Percentiles rank a stretch among this genome's conserved stretches.
Evolutionary conservation across 495 filamentous ascomycete species (phyloP).

Genomic region (Podospora australis): DNA sequence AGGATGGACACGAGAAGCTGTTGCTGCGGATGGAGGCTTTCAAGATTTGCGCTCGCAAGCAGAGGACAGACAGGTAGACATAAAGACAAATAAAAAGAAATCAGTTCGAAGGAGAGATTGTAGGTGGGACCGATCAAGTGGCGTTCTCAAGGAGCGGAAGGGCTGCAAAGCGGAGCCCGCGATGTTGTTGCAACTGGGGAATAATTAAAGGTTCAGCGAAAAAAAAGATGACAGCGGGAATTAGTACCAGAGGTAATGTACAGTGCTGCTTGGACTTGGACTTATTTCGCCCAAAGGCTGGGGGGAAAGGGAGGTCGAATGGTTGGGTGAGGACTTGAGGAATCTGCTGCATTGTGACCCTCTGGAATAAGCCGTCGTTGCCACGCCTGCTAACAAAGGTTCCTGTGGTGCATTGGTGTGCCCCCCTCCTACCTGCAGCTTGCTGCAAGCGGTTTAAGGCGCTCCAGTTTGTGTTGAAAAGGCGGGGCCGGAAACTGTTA

Average conservation of each 20-base stretch:
- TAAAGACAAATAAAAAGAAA: neutral
- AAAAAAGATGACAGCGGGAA: too few relatives aligned
- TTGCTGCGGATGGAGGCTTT: too few relatives aligned
- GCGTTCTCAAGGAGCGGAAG: neutral
- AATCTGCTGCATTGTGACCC: neutral
- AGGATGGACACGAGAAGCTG: neutral
- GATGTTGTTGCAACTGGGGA: neutral
- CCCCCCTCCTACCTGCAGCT: neutral
- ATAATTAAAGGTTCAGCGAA: neutral
- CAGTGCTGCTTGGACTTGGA: too few relatives aligned
- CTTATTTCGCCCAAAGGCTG: too few relatives aligned
- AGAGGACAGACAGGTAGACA: neutral
- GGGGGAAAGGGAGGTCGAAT: neutral
- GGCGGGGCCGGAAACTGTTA: constrained; percentile 2
- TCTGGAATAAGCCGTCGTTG: neutral
- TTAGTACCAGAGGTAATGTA: too few relatives aligned
- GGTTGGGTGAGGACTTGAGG: neutral
- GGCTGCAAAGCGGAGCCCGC: neutral
- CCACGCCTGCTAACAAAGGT: neutral
- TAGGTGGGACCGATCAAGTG: neutral
- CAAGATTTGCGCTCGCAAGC: too few relatives aligned
- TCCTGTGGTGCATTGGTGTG: neutral
- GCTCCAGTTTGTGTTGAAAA: neutral
- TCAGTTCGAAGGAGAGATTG: too few relatives aligned
- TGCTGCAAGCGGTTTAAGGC: neutral